Evolutionary conservation across 2,329 filamentous ascomycete genomes (phyloP), one percentile per base, ranked within the genome.

Genomic region (Cytospora leucostoma): DNA sequence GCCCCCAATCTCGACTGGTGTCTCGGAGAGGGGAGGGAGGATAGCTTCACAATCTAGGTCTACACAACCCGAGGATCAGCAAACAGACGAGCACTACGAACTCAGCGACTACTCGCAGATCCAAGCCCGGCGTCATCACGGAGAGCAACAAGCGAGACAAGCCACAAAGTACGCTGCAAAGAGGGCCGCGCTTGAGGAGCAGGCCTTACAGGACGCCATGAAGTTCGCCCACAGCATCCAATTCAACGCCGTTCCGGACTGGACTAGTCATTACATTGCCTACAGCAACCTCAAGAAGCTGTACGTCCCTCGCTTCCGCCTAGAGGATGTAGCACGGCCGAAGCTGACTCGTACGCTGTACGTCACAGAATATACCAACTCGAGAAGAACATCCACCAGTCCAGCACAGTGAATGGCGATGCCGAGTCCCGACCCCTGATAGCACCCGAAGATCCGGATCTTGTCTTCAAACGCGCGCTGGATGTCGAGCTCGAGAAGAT

Each of bases 161-260:
- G 72, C 67, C 66, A 69, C 73, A 21, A 88, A 84, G 75, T 79
- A 82, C 72, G 77, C 78, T 69, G 80, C 83, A 75, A 93, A 93
- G 81, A 84, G 86, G 75, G 80, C 81, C 73, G 85, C 85, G 82
- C 87, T 93, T 71, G 85, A 91, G 70, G 82, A 88, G 70, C 85
- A 82, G 69, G 58, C 58, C 27, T 61, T 61, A 40, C 35, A 55
- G 38, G 88, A 90, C 87, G 91, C 92, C 74, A 99, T 99, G 95
- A 98, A 98, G 88, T 99, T 99, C 83, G 98, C 94, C 19, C 95
- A 99, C 77, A 98, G 94, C 78, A 89, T 99, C 71, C 95, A 99
- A 82, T 99, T 99, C 80, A 99, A 99, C 81, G 93, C 95, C 67
- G 95, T 99, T 71, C 95, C 95, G n/a, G 95, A 99, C 78, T 99